Conservation (phyloP, 331 rosid species). For the Pyrus hybrid region DNA sequence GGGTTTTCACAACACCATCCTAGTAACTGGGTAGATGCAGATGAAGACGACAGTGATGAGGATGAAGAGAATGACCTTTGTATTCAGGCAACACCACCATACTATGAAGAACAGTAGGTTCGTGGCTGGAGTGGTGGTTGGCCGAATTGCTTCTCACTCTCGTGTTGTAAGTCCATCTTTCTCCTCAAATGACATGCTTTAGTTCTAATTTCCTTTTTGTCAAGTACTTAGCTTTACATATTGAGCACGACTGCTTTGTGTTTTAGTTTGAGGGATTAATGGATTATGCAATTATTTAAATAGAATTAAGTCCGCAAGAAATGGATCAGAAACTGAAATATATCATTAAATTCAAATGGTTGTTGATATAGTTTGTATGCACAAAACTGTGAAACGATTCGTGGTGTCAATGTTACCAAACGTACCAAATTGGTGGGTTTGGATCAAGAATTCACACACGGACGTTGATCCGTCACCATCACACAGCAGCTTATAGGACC, state of each 20-base stretch:
- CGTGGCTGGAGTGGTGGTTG: not conserved
- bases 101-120: constrained; percentile 55
- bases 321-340: not conserved
- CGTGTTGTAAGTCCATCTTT: constrained; percentile 17
- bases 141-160: constrained; percentile 5
- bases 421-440: not conserved
- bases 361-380: too few relatives aligned
- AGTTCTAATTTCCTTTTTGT: too few relatives aligned
- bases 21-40: constrained; percentile 75
- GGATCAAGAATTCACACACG: not conserved
- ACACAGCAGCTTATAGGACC: not conserved
- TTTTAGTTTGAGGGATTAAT: not conserved
- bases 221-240: not conserved
- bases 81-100: constrained; percentile 81
- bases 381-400: not conserved
- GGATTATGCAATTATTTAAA: not conserved
- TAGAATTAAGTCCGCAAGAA: not conserved
- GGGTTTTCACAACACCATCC: constrained; percentile 70
- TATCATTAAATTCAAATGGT: not conserved
- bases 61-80: constrained; percentile 44
- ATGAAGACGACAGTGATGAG: constrained; percentile 61
- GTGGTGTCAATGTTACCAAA: not conserved
- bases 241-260: not conserved
- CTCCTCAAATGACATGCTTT: constrained; percentile 7
- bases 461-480: not conserved